phyloP scores from a whole-genome alignment of 1,284 basidiomycete genomes.

The Sporisorium iseilematis-ciliati region DNA sequence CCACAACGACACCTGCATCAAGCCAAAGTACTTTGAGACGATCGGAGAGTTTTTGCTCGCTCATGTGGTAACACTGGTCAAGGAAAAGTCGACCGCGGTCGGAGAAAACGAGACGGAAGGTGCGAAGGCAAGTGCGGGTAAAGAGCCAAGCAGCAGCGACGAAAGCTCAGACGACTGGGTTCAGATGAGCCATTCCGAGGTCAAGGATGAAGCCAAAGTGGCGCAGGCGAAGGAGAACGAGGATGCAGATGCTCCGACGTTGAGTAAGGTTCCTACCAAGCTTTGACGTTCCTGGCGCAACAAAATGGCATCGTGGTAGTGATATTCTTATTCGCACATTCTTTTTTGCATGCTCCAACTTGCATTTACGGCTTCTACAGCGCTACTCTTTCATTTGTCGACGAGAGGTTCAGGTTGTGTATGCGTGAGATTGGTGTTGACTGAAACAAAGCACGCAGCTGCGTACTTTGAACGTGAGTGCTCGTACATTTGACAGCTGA shows the following conservation, averaged over 20 bases:
- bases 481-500: too few relatives aligned
- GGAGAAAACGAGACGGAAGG: background rate
- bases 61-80: slow-evolving; percentile 41
- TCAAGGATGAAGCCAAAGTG: slow-evolving; percentile 18
- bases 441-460: background rate
- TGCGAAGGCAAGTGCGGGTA: background rate
- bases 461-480: too few relatives aligned
- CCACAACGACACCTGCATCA: slow-evolving; percentile 74
- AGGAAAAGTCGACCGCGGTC: background rate
- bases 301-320: too few relatives aligned
- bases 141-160: slow-evolving; percentile 22
- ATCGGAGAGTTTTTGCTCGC: slow-evolving; percentile 59
- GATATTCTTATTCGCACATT: too few relatives aligned
- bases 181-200: slow-evolving; percentile 53
- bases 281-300: background rate
- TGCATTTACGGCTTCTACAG: background rate
- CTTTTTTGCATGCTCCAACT: background rate
- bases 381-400: too few relatives aligned
- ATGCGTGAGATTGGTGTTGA: too few relatives aligned
- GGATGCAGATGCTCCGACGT: slow-evolving; percentile 17
- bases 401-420: too few relatives aligned
- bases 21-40: slow-evolving; percentile 62
- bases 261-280: slow-evolving; percentile 34
- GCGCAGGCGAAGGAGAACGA: slow-evolving; percentile 1
- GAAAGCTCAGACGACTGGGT: slow-evolving; percentile 56